A percentile compares a stretch with the other conserved stretches of the same genome.
These are phyloP conservation scores for Metschnikowia matae DNA, from an alignment of 805 yeast species.

Conservation along the genomic window DNA sequence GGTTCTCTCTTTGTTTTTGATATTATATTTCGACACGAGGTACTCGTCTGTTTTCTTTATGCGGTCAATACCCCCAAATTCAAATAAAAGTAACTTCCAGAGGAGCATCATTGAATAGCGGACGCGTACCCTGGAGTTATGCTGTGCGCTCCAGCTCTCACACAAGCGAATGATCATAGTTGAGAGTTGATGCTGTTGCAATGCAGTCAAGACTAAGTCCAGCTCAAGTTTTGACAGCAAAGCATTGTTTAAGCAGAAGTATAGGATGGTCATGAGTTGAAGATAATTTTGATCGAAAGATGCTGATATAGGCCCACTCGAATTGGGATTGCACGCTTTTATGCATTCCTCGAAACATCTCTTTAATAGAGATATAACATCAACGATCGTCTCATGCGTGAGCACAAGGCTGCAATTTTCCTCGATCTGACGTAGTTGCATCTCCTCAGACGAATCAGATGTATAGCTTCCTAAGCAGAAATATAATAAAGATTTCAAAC, in stretches of 20 bases:
- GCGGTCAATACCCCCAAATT: slow-evolving; percentile 55
- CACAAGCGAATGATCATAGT: slow-evolving; percentile 44
- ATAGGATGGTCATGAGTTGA: slow-evolving; percentile 31
- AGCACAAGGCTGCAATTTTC: slow-evolving; percentile 17
- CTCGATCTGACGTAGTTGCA: slow-evolving; percentile 11
- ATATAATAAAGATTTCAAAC: slow-evolving; percentile 9
- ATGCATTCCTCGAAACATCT: slow-evolving; percentile 6
- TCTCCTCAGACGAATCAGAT: background rate
- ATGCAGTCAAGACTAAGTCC: slow-evolving; percentile 1
- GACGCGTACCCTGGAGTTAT: slow-evolving; percentile 39
- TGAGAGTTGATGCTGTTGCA: slow-evolving; percentile 39
- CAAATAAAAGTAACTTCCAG: slow-evolving; percentile 51
- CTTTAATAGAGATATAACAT: slow-evolving; percentile 9
- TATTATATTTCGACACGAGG: slow-evolving; percentile 40
- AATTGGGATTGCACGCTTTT: background rate
- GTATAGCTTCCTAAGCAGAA: slow-evolving; percentile 14
- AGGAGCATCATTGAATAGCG: slow-evolving; percentile 53
- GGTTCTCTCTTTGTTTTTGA: slow-evolving; percentile 22
- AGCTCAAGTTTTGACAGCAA: slow-evolving; percentile 8
- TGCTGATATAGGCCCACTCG: background rate
- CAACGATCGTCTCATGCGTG: slow-evolving; percentile 15
- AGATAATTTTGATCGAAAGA: slow-evolving; percentile 19
- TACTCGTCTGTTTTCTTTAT: slow-evolving; percentile 44
- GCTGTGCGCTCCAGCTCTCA: slow-evolving; percentile 65
- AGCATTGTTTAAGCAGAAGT: slow-evolving; percentile 28